Evolutionary conservation across 768 basidiomycete species (phyloP).

Genomic region (Lenzites betulinus): DNA sequence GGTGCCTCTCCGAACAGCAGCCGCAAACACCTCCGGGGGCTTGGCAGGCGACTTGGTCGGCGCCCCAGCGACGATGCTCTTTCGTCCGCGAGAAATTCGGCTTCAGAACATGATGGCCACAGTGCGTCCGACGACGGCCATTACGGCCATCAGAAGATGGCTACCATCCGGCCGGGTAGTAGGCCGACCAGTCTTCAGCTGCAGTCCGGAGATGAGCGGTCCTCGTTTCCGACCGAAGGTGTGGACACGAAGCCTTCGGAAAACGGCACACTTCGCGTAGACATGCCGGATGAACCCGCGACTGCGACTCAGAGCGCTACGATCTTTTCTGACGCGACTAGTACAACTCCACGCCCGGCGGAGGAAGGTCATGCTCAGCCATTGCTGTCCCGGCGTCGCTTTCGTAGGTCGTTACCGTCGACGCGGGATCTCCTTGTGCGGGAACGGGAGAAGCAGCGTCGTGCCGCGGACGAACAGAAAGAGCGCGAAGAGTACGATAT

Average conservation of each 20-base stretch:
- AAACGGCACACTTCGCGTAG: not conserved
- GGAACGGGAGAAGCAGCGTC: constrained; percentile 38
- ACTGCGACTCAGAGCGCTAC: constrained; percentile 19
- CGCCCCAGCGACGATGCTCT: constrained; percentile 49
- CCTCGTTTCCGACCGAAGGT: not conserved
- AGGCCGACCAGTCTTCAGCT: constrained; percentile 22
- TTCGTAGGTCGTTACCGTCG: constrained; percentile 40
- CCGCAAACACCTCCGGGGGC: constrained; percentile 41
- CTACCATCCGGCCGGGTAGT: constrained; percentile 7
- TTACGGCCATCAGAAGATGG: constrained; percentile 20
- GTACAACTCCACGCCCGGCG: not conserved
- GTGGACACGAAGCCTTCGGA: constrained; percentile 1
- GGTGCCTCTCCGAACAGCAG: constrained; percentile 49
- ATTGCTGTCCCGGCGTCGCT: constrained; percentile 11
- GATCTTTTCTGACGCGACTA: not conserved
- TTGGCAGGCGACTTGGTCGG: constrained; percentile 39
- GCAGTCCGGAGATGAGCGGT: constrained; percentile 2
- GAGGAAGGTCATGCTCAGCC: not conserved
- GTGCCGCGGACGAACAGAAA: constrained; percentile 49
- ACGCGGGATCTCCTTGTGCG: constrained; percentile 22
- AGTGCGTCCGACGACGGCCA: constrained; percentile 27
- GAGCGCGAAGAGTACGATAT: constrained; percentile 58
- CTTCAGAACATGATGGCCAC: constrained; percentile 42
- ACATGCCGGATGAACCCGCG: not conserved
- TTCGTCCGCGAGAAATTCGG: constrained; percentile 47